Conservation (phyloP, 2,329 filamentous ascomycete species). For the Ophiostoma pallidulum region DNA sequence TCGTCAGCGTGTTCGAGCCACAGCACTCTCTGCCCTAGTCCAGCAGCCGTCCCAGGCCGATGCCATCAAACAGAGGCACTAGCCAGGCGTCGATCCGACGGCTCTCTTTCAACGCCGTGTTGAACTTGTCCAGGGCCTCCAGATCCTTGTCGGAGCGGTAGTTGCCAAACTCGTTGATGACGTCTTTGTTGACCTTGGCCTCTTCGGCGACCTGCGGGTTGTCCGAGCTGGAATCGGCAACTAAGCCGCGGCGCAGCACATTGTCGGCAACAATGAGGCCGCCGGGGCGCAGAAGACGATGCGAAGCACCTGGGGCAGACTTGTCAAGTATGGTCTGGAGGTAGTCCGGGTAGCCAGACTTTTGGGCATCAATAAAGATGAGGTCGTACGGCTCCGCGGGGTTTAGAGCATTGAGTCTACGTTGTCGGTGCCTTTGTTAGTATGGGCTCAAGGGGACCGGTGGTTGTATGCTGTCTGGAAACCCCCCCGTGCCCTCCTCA, state of each 20-base stretch:
- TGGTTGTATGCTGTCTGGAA: too few species aligned
- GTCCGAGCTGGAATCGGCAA: conserved; percentile 29
- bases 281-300: conserved; percentile 36
- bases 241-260: conserved; percentile 38
- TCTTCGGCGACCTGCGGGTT: conserved; percentile 22
- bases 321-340: conserved; percentile 34
- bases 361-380: conserved; percentile 46
- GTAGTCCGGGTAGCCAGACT: conserved; percentile 41
- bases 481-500: too few species aligned
- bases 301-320: conserved; percentile 29
- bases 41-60: conserved; percentile 23
- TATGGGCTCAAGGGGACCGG: too few species aligned
- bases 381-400: conserved; percentile 39
- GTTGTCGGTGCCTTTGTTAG: too few species aligned
- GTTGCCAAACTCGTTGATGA: background rate
- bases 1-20: too few species aligned
- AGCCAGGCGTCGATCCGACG: conserved; percentile 28
- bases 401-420: conserved; percentile 27
- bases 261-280: conserved; percentile 48
- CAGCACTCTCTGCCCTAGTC: conserved; percentile 16
- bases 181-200: conserved; percentile 4
- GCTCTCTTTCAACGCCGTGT: conserved; percentile 23
- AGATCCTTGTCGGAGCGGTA: conserved; percentile 14
- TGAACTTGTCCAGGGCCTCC: conserved; percentile 25
- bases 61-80: conserved; percentile 31